A percentile compares a stretch with the other conserved stretches of the same genome.
These are phyloP conservation scores for Nosema granulosis DNA, from an alignment of 371 early-diverging fungal species.

Conservation along the genomic window DNA sequence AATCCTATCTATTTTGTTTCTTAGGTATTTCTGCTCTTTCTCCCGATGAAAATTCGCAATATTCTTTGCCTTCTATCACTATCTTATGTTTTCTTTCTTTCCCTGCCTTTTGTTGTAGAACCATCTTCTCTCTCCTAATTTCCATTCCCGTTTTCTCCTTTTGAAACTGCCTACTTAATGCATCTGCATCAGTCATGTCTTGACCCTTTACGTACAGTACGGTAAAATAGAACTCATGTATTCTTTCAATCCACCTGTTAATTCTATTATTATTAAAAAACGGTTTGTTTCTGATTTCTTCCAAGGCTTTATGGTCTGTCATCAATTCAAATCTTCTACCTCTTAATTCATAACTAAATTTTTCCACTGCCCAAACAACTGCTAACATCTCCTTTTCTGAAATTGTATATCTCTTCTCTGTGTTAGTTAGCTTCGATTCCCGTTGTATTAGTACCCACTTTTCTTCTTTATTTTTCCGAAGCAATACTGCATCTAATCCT, in stretches of 20 bases:
- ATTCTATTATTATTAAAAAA: conserved; percentile 30
- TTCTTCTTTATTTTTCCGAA: conserved; percentile 33
- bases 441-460: conserved; percentile 22
- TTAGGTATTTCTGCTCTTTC: conserved; percentile 5
- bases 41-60: conserved; percentile 1
- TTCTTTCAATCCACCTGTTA: conserved; percentile 41
- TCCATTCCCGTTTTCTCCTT: conserved; percentile 1
- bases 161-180: conserved; percentile 34
- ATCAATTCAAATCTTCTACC: conserved; percentile 45
- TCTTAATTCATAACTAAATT: conserved; percentile 47
- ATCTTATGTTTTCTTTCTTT: not conserved
- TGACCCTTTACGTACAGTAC: conserved; percentile 32
- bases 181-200: conserved; percentile 37
- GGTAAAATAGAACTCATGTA: conserved; percentile 40
- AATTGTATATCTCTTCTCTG: conserved; percentile 42
- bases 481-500: conserved; percentile 47
- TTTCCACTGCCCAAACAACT: conserved; percentile 34
- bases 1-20: conserved; percentile 6
- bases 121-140: not conserved
- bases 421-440: conserved; percentile 28
- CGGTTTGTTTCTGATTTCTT: conserved; percentile 39
- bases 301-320: conserved; percentile 60
- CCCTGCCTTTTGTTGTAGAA: not conserved
- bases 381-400: conserved; percentile 54
- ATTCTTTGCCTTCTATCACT: conserved; percentile 9